Conservation (phyloP, 257 asterid species). For the Solanum peruvianum region DNA sequence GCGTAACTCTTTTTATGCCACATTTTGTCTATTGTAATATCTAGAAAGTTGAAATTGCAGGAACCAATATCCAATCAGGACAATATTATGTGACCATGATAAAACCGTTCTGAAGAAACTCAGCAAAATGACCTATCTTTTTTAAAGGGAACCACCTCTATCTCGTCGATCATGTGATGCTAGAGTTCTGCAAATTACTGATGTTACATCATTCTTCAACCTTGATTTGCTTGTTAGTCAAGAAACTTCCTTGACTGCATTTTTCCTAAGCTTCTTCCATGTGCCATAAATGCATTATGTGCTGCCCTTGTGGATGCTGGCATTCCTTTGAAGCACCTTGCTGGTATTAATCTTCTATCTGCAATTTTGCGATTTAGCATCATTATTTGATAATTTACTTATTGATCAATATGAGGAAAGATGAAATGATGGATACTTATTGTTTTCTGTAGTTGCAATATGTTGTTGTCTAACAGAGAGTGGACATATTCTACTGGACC, state of each 20-base stretch:
- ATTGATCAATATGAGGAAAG: neutral
- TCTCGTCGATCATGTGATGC: neutral
- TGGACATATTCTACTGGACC: constrained; percentile 65
- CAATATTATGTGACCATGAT: neutral
- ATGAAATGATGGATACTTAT: neutral
- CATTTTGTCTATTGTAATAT: neutral
- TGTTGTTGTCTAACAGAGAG: constrained; percentile 58
- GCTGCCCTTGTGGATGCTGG: constrained; percentile 94
- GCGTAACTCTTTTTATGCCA: neutral
- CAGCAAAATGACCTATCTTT: neutral
- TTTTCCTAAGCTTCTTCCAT: constrained; percentile 70
- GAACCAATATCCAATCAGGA: neutral
- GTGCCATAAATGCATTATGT: constrained; percentile 92
- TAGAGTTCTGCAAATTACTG: neutral
- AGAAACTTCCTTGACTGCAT: constrained; percentile 45
- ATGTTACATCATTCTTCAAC: neutral
- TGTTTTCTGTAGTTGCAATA: constrained; percentile 47
- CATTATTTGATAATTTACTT: constrained; percentile 4
- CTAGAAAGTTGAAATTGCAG: neutral
- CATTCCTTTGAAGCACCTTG: constrained; percentile 72
- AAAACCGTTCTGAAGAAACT: neutral
- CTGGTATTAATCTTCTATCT: constrained; percentile 34
- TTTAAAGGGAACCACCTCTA: neutral
- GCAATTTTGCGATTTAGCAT: neutral
- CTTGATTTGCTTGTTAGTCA: neutral